Evolutionary conservation across 2,329 filamentous ascomycete species (phyloP).

Genomic region (Alternaria metachromatica): DNA sequence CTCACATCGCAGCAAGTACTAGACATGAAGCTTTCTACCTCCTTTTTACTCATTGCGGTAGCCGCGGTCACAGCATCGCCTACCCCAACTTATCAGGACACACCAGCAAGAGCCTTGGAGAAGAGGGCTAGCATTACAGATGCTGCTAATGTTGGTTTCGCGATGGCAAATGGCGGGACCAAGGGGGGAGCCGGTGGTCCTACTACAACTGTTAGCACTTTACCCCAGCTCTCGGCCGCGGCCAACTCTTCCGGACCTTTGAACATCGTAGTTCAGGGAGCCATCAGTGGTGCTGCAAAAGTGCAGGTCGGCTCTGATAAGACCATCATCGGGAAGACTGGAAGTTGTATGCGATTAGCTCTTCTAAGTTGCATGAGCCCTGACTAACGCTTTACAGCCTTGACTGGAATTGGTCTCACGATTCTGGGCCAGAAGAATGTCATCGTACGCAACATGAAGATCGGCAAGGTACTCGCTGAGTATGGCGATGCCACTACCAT

Average conservation of each 20-base stretch:
- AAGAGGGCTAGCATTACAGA: constrained; percentile 24
- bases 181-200: constrained; percentile 61
- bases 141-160: constrained; percentile 48
- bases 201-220: constrained; percentile 61
- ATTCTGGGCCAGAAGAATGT: constrained; percentile 64
- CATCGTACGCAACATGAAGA: constrained; percentile 68
- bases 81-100: constrained; percentile 16
- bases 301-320: constrained; percentile 28
- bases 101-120: constrained; percentile 9
- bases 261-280: constrained; percentile 34
- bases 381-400: constrained; percentile 48
- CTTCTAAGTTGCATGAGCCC: background rate
- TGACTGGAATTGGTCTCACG: constrained; percentile 57
- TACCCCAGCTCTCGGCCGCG: constrained; percentile 58
- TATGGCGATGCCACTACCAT: constrained; percentile 67
- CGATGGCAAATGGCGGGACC: constrained; percentile 57
- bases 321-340: constrained; percentile 48
- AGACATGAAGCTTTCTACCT: constrained; percentile 20
- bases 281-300: constrained; percentile 33
- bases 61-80: constrained; percentile 19
- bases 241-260: constrained; percentile 42
- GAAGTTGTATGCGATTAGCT: constrained; percentile 44
- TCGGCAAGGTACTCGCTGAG: constrained; percentile 61
- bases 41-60: constrained; percentile 15
- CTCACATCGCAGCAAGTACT: background rate